These are phyloP conservation scores for Carex pumila DNA, from an alignment of 176 grass and related monocot species.

Conservation along the genomic window DNA sequence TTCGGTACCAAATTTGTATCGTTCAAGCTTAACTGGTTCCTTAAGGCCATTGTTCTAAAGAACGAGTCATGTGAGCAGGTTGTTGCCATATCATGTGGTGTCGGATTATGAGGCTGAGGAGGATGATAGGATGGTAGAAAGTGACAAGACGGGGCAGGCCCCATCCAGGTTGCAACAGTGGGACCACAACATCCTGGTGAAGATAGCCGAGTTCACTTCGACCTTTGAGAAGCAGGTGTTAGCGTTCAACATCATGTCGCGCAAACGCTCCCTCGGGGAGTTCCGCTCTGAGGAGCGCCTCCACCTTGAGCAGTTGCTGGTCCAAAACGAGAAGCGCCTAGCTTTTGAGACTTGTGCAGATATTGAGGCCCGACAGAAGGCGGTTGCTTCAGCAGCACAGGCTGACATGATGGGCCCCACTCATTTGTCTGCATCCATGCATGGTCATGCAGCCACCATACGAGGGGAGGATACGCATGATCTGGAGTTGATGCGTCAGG, in stretches of 20 bases:
- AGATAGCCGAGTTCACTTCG: slow-evolving; percentile 87
- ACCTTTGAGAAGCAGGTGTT: slow-evolving; percentile 97
- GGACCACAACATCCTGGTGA: slow-evolving; percentile 95
- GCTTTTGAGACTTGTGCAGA: slow-evolving; percentile 48
- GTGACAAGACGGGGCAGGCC: slow-evolving; percentile 56
- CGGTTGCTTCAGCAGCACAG: slow-evolving; percentile 45
- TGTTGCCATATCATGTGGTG: slow-evolving; percentile 96
- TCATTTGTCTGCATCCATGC: slow-evolving; percentile 40
- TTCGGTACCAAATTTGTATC: neutral
- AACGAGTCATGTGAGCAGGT: slow-evolving; percentile 29
- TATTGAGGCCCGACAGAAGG: slow-evolving; percentile 68
- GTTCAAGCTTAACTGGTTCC: neutral
- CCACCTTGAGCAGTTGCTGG: slow-evolving; percentile 74
- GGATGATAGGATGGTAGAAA: slow-evolving; percentile 86
- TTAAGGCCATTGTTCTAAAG: neutral
- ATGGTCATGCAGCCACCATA: slow-evolving; percentile 41
- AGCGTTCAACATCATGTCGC: slow-evolving; percentile 94
- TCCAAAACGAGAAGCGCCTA: slow-evolving; percentile 71
- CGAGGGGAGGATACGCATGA: slow-evolving; percentile 55
- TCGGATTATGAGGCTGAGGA: slow-evolving; percentile 98
- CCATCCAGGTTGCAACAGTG: slow-evolving; percentile 87
- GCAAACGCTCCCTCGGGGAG: slow-evolving; percentile 72
- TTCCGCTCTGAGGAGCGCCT: slow-evolving; percentile 95
- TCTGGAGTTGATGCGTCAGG: slow-evolving; percentile 60
- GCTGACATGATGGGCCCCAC: slow-evolving; percentile 49